phyloP scores from a whole-genome alignment of 2,329 filamentous ascomycete species.

The Lasiodiplodia hormozganensis region DNA sequence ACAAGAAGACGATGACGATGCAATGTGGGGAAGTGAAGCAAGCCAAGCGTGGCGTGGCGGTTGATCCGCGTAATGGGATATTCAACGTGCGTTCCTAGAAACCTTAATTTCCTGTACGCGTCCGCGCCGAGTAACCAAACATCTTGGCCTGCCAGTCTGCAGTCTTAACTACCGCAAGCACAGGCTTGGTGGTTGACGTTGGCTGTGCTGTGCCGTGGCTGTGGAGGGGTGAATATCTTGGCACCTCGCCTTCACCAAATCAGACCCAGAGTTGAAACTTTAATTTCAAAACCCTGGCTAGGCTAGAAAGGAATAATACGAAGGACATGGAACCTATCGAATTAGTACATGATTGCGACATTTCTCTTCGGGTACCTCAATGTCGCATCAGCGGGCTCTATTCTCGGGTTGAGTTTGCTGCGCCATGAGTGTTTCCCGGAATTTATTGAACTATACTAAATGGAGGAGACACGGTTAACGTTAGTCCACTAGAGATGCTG shows the following conservation, averaged over 20 bases:
- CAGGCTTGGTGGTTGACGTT: not conserved
- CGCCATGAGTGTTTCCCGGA: no score
- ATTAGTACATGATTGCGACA: no score
- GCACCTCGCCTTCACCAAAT: not conserved
- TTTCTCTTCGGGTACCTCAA: no score
- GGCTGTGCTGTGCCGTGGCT: constrained; percentile 1
- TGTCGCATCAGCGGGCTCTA: no score
- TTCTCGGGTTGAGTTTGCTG: no score
- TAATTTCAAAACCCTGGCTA: not conserved
- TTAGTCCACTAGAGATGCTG: no score
- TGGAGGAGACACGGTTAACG: no score
- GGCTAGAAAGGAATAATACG: no score
- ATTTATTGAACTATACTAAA: no score
- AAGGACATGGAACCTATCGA: no score
- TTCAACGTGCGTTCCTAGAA: not conserved
- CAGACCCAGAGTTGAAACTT: not conserved
- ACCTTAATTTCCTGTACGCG: not conserved
- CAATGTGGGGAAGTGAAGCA: not conserved
- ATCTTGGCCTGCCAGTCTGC: constrained; percentile 3
- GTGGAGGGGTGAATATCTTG: not conserved
- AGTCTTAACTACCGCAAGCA: no score
- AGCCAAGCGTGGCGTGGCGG: constrained; percentile 16
- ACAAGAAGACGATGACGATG: not conserved
- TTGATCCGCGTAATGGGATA: not conserved
- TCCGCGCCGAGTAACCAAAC: constrained; percentile 1